Percentiles rank a stretch among this genome's conserved stretches.
Conservation (phyloP, 331 rosid species). For the Cydonia oblonga region DNA sequence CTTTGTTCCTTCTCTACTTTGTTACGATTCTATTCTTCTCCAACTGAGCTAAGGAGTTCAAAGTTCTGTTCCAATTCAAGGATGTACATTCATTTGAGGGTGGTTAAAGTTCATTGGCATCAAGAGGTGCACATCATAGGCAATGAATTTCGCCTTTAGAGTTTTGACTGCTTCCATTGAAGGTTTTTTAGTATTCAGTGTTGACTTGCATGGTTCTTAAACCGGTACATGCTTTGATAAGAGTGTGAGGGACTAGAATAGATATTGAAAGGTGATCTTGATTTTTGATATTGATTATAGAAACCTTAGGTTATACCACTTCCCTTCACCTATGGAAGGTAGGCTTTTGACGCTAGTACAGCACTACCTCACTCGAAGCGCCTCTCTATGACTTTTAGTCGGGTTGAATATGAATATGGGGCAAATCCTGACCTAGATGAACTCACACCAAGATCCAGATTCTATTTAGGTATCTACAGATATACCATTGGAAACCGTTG, state of each 20-base stretch:
- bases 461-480: not conserved
- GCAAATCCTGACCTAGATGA: not conserved
- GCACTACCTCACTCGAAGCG: not conserved
- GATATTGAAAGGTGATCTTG: not conserved
- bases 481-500: not conserved
- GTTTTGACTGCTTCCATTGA: not conserved
- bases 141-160: not conserved
- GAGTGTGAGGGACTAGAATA: not conserved
- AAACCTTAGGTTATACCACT: not conserved
- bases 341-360: not conserved
- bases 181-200: not conserved
- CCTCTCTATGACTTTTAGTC: not conserved
- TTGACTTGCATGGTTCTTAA: not conserved
- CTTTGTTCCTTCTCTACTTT: not conserved
- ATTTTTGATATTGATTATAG: not conserved
- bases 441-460: not conserved
- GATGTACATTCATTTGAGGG: not conserved
- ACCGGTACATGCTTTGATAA: not conserved
- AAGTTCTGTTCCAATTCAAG: not conserved
- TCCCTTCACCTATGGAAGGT: too few species aligned
- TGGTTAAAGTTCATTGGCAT: not conserved
- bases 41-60: not conserved
- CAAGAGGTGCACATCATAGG: not conserved
- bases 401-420: not conserved
- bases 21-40: not conserved